These are phyloP conservation scores for Dictyostelium discoideum DNA, from an alignment of 78 protist genomes.

Conservation along the genomic window dicty_2.7 NC_007088.5:3955501-3956000, in stretches of 20 bases:
- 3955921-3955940: constrained; percentile 81
- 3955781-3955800: constrained; percentile 76
- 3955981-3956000: constrained; percentile 65
- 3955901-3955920: constrained; percentile 74
- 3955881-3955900: constrained; percentile 66
- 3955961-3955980: constrained; percentile 84
- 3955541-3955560: constrained; percentile 71
- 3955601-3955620: constrained; percentile 47
- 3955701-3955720: constrained; percentile 78
- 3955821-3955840: constrained; percentile 60
- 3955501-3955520: constrained; percentile 82
- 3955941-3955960: constrained; percentile 84
- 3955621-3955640: background rate
- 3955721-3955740: constrained; percentile 75
- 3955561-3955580: constrained; percentile 74
- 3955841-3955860: constrained; percentile 76
- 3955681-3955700: constrained; percentile 74
- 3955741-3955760: constrained; percentile 82
- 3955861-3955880: constrained; percentile 74
- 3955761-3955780: constrained; percentile 78
- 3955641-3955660: constrained; percentile 85
- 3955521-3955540: constrained; percentile 84
- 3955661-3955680: constrained; percentile 82
- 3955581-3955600: constrained; percentile 81
- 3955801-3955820: constrained; percentile 80